A percentile compares a stretch with the other conserved stretches of the same genome.
phyloP scores from a whole-genome alignment of 257 asterid genomes.

The Jaltomata sinuosa region DNA sequence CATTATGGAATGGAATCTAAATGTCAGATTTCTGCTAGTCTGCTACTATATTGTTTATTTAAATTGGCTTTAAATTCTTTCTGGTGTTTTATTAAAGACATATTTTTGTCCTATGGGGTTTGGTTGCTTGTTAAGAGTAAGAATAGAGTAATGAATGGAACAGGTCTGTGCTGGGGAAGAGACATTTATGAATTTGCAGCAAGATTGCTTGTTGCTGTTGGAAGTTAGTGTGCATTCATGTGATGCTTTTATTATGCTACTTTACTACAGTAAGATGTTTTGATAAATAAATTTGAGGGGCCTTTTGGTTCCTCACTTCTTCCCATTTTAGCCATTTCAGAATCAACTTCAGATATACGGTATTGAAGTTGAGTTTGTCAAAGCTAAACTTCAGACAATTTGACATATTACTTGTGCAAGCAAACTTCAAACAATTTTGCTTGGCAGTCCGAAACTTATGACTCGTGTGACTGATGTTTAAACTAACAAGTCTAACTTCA shows the following conservation, averaged over 20 bases:
- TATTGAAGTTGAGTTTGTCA: background rate
- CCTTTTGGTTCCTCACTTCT: slow-evolving; percentile 2
- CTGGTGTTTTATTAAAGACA: background rate
- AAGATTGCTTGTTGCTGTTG: background rate
- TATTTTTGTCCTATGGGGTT: background rate
- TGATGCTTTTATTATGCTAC: slow-evolving; percentile 17
- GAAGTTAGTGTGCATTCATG: slow-evolving; percentile 8
- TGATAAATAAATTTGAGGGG: background rate
- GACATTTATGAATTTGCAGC: background rate
- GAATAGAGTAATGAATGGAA: background rate
- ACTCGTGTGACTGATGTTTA: too few species aligned
- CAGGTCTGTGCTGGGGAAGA: background rate
- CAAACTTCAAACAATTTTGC: too few species aligned
- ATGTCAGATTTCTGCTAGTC: background rate
- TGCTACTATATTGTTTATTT: background rate
- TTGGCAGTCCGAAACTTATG: too few species aligned
- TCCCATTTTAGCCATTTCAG: background rate
- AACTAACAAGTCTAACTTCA: too few species aligned
- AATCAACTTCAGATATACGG: background rate
- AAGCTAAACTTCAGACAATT: too few species aligned
- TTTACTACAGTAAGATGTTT: background rate
- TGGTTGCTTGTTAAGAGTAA: background rate
- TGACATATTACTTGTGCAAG: too few species aligned
- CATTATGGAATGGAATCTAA: background rate
- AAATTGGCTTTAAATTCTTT: background rate